phyloP scores from a whole-genome alignment of 2,329 filamentous ascomycete species.

The Scortechinia acanthostroma region DNA sequence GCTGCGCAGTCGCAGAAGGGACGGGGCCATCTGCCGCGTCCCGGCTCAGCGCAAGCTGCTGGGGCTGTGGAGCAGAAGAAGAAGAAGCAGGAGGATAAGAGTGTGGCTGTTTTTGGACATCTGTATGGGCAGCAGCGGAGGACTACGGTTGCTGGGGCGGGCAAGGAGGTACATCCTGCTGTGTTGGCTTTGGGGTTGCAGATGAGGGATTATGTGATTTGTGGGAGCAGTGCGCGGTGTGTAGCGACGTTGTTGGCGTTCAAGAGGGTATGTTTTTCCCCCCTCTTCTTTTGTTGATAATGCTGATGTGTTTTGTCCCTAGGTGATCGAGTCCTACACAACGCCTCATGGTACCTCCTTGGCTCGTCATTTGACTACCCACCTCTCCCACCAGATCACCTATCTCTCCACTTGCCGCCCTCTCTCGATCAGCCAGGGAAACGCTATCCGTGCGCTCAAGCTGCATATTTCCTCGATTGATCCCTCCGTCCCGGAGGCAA shows the following conservation, averaged over 20 bases:
- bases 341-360: conserved; percentile 56
- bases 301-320: conserved; percentile 6
- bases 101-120: conserved; percentile 13
- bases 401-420: conserved; percentile 59
- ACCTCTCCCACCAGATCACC: conserved; percentile 59
- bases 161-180: conserved; percentile 55
- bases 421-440: conserved; percentile 60
- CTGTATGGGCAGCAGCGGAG: conserved; percentile 27
- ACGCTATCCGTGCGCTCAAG: conserved; percentile 62
- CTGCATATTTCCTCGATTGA: conserved; percentile 58
- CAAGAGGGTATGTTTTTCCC: conserved; percentile 40
- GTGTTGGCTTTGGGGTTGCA: conserved; percentile 57
- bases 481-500: conserved; percentile 47
- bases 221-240: conserved; percentile 59
- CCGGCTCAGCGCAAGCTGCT: background rate
- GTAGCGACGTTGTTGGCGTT: conserved; percentile 59
- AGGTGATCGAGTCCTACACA: conserved; percentile 58
- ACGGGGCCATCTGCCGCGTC: background rate
- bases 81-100: conserved; percentile 6
- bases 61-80: conserved; percentile 3
- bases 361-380: conserved; percentile 54
- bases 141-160: conserved; percentile 48
- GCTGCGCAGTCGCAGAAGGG: conserved; percentile 1
- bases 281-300: background rate
- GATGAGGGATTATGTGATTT: conserved; percentile 57